phyloP scores from a whole-genome alignment of 306 rosid genomes.

The Bauhinia variegata region DNA sequence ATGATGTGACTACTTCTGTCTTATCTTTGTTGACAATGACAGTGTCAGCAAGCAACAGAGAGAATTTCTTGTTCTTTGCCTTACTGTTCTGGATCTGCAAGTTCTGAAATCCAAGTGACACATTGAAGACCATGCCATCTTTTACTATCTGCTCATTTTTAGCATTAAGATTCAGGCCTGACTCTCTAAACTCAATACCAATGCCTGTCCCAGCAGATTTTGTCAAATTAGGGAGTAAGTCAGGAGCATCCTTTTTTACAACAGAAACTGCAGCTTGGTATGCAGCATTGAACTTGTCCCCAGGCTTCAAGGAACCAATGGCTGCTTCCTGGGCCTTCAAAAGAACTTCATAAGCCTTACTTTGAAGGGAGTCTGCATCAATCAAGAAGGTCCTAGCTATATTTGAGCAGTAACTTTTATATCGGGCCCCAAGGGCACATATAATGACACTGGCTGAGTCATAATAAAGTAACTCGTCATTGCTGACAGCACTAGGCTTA shows the following conservation, averaged over 20 bases:
- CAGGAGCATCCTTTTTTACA: slow-evolving; percentile 82
- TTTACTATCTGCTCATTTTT: slow-evolving; percentile 74
- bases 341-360: slow-evolving; percentile 88
- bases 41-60: slow-evolving; percentile 87
- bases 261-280: slow-evolving; percentile 78
- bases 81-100: slow-evolving; percentile 55
- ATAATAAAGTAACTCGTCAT: slow-evolving; percentile 80
- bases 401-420: slow-evolving; percentile 91
- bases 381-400: slow-evolving; percentile 85
- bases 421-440: slow-evolving; percentile 91
- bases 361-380: slow-evolving; percentile 82
- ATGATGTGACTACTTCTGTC: slow-evolving; percentile 66
- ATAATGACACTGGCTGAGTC: slow-evolving; percentile 86
- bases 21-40: slow-evolving; percentile 66
- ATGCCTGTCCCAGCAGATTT: slow-evolving; percentile 93
- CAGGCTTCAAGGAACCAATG: slow-evolving; percentile 70
- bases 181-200: slow-evolving; percentile 96
- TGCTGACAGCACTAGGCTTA: slow-evolving; percentile 93
- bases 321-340: slow-evolving; percentile 85
- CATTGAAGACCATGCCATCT: slow-evolving; percentile 90
- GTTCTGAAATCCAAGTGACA: slow-evolving; percentile 87
- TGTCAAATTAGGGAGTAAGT: slow-evolving; percentile 66
- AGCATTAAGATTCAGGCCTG: slow-evolving; percentile 80
- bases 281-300: slow-evolving; percentile 67
- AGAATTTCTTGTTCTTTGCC: slow-evolving; percentile 61